Base-by-base conservation (phyloP, 202 grass and related monocot genomes). In the Tripidium arundinaceum region DNA sequence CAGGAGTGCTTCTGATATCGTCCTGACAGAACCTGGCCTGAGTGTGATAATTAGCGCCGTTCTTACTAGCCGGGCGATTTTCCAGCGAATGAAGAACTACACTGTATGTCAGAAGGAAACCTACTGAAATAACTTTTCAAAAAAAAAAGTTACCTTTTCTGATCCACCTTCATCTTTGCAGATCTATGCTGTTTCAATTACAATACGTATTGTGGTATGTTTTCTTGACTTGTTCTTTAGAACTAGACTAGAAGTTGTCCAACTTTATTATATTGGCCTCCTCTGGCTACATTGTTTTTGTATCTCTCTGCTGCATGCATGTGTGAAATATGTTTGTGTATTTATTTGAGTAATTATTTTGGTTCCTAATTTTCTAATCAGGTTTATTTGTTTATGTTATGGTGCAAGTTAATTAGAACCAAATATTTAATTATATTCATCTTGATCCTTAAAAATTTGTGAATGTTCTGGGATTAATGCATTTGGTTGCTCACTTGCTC, bases 11-110 rank as follows among this genome's bases (percentile, higher is more conserved):
- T 98, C 94, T 47, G 94, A 98, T 83, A 93, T 98, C 71, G 92
- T 98, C 29, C 87, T 98, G 7, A 98, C 92, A 19, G 92, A 98
- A 85, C 92, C 94, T 39, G 94, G 94, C 36, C 82, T 98, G 22
- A 98, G 92, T 74, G 94, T 98, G 16, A 98, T 98, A 78, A 86
- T 98, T 85, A 98, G 92, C 66, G 92, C 92, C 14, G 94, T 98
- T 16, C 75, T 98, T 47, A 94, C 94, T 0, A 98, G 94, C 59
- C 90, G 94, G 4, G 94, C 94, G 21, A 92, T 98, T 67, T 98
- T 98, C 33, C 94, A 98, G 70, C 87, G 94, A 37, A 98, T 98
- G 94, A 98, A 98, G 79, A 98, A 98, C 69, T 98, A 98, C 70
- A 98, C 94, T 41, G 91, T 93, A 86, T 79, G 79, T 71, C 22